Base-by-base conservation (phyloP, 371 early-diverging fungal species). In the Mortierella polycephala region DNA sequence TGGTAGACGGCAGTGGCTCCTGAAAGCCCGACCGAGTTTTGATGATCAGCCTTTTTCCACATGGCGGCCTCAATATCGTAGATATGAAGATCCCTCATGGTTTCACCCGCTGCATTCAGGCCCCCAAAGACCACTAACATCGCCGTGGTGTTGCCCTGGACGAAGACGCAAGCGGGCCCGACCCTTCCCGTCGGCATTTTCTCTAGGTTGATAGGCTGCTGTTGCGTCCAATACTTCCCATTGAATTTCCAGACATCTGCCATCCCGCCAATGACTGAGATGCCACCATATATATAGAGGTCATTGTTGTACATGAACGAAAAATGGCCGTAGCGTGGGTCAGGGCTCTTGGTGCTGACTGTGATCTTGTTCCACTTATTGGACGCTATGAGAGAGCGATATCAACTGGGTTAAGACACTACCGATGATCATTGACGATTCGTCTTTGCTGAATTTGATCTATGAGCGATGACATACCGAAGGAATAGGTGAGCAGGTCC, bases 1-100 rank as follows among this genome's bases (percentile, higher is more conserved):
- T 79, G 80, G 30, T 62, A 79, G 10, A 79, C 67, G 12, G 69
- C 80, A 12, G 69, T 59, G 3, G 80, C 80, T 0, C 80, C 73
- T 0, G 73, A 23, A 0, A 79, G 55, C 3, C 69, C 73, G 2
- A 79, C 70, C 2, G 80, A 68, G 60, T 79, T 79, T 50, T 66
- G 69, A 10, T 66, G 73, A 18, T 41, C 61, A 4, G 67, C 42
- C 21, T 40, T 53, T 40, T 53, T 57, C 77, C 77, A 76, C 53
- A 16, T 47, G 0, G 47, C 14, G 10, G 56, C 49, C 4, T 58
- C 52, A 14, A 79, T 23, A 41, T 69, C 60, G 23, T 66, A 79
- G 13, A 62, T 47, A 51, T 49, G 52, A 13, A 79, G 56, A 0
- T 73, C 80, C 18, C 80, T 69, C 23, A 51, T 53, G 20, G 63